A percentile compares a stretch with the other conserved stretches of the same genome.
Evolutionary conservation across 2,329 filamentous ascomycete species (phyloP).

Genomic region (Davidsoniella neocaledoniae): DNA sequence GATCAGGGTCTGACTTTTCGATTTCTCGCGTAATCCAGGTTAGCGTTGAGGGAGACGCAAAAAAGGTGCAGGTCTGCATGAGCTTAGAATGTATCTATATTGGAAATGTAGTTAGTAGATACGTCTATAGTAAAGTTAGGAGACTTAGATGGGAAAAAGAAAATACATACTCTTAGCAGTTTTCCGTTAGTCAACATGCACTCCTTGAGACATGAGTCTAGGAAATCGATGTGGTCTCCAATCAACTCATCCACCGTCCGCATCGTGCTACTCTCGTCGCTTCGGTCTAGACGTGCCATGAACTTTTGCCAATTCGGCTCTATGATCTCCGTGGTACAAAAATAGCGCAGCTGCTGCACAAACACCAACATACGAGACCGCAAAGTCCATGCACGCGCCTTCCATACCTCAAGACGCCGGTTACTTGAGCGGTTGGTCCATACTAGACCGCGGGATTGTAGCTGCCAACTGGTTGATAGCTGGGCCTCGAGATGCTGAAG

Average conservation of each 20-base stretch:
- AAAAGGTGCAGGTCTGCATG: constrained; percentile 89
- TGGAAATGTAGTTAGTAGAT: neutral
- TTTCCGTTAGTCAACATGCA: constrained; percentile 98
- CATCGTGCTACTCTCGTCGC: constrained; percentile 25
- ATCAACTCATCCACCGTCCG: constrained; percentile 92
- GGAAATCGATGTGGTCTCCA: constrained; percentile 96
- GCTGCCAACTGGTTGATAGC: constrained; percentile 75
- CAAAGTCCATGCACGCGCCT: constrained; percentile 78
- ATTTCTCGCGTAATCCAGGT: constrained; percentile 73
- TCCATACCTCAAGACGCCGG: constrained; percentile 71
- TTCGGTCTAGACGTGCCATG: constrained; percentile 66
- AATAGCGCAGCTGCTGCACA: constrained; percentile 90
- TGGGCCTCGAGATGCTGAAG: constrained; percentile 79
- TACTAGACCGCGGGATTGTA: constrained; percentile 61
- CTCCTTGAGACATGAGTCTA: constrained; percentile 95
- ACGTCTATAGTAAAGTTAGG: neutral
- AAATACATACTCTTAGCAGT: constrained; percentile 55
- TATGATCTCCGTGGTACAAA: constrained; percentile 91
- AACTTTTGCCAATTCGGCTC: constrained; percentile 93
- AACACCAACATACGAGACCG: constrained; percentile 92
- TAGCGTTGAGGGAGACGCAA: constrained; percentile 59
- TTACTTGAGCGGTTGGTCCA: constrained; percentile 72
- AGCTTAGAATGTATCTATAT: constrained; percentile 86
- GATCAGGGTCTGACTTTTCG: constrained; percentile 65
- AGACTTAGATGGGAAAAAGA: neutral